Evolutionary conservation across 2,329 filamentous ascomycete genomes (phyloP), one percentile per base, ranked within the genome.

Genomic region (Thermoascus crustaceus): DNA sequence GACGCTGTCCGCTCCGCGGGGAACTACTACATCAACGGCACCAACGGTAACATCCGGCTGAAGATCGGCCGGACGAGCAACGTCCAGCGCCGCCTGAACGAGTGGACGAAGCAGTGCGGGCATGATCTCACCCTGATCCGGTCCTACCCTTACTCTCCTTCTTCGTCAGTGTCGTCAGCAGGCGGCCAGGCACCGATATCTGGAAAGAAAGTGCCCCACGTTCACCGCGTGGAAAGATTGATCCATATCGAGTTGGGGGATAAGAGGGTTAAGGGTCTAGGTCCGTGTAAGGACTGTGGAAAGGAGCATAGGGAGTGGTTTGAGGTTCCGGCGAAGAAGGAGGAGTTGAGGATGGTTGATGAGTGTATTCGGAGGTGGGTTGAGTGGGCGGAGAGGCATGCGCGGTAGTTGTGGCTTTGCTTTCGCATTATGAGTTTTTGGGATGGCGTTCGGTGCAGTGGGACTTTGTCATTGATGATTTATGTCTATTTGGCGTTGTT

Each of bases 291-390:
- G 4, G 73, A 78, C 1, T 98, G 91, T 54, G 87, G 87, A 2
- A 80, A 79, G 52, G 80, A 86, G 49, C 91, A 98, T 60, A 71
- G 81, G 34, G 91, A 98, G 64, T 98, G 89, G 89, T 98, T 98
- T 57, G 84, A 93, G 63, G 79, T 95, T 1, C 78, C 85, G 42
- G 84, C 85, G 0, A 80, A 69, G 14, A 74, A 79, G 44, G 72
- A 80, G 18, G 84, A 80, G 0, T 71, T 96, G 3, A 75, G 71
- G 41, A 71, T 54, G 17, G 75, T 85, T 7, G 80, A 85, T 61
- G 78, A 83, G 45, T 76, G 87, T 40, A 79, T 94, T 25, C 76
- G 80, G 53, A 67, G 86, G 45, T 98, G 91, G 91, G 79, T 88
- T 6, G 75, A 75, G 7, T 96, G 88, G 86, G 84, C 82, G 35